Conservation (phyloP, 78 protist genomes). For the Anaeramoeba ignava region DNA sequence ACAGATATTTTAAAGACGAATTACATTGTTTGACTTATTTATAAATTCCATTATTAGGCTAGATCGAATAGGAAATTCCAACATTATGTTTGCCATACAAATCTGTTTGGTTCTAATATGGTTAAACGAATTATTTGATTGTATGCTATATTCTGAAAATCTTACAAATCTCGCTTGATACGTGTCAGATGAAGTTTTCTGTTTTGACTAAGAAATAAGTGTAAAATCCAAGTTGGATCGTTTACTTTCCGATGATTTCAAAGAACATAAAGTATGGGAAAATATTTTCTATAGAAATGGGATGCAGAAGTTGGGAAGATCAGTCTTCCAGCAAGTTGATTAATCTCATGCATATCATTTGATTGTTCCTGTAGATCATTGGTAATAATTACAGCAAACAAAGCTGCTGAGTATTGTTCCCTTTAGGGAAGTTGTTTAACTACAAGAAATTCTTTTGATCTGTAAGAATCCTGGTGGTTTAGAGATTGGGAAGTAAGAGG, state of each 20-base stretch:
- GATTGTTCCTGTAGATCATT: background rate
- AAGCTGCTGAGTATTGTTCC: background rate
- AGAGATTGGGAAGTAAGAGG: background rate
- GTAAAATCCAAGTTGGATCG: background rate
- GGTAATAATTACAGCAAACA: background rate
- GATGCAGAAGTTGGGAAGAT: background rate
- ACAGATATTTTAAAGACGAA: background rate
- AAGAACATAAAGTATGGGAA: background rate
- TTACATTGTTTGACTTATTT: background rate
- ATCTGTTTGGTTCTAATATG: background rate
- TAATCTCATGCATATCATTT: background rate
- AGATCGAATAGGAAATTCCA: background rate
- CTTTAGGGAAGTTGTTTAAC: background rate
- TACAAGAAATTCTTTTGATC: background rate
- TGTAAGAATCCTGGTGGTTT: background rate
- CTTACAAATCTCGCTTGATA: background rate
- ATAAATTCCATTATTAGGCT: background rate
- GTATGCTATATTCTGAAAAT: background rate
- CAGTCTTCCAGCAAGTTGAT: background rate
- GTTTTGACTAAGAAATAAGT: background rate
- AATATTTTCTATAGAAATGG: background rate
- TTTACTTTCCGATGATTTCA: background rate
- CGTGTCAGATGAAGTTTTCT: background rate
- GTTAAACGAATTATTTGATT: background rate
- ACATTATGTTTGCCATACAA: background rate